Evolutionary conservation across 305 asterid genomes (phyloP), one percentile per base, ranked within the genome.

Genomic region (Euphrasia arctica): DNA sequence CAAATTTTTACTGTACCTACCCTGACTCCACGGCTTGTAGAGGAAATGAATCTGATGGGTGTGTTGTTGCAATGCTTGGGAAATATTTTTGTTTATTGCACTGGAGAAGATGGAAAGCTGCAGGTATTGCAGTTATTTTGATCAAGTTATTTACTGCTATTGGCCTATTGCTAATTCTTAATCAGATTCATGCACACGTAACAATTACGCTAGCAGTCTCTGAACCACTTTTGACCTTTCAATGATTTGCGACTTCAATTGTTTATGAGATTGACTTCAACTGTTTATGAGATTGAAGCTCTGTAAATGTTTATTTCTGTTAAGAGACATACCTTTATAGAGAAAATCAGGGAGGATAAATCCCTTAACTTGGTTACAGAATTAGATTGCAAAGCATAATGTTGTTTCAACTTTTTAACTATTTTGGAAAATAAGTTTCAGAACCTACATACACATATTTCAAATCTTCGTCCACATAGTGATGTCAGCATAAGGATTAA

Each of bases 1-100:
- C 99, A 94, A 82, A 90, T 90, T 70, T 72, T 85, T 68, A 85
- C 99, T 1, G 99, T 94, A 60, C 95, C 96, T 34, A 85, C 95
- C 54, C 82, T 94, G 57, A 77, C 93, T 36, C 95, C 99, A 54
- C 91, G 90, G 32, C 99, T 93, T 61, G 96, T 93, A 55, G 87
- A 85, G 85, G 97, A 88, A 78, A 82, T 85, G 89, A 79, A 90
- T 82, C 83, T 94, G 70, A 77, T 94, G 76, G 88, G 84, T 55
- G 79, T 83, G 82, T 77, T 94, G 73, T 78, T 94, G 78, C 93
- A 85, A 58, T 90, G 91, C 76, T 72, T 90, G 66, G 91, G 75
- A 72, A 83, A 71, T 70, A 82, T 94, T 64, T 77, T 90, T 54
- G 55, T 22, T 58, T 78, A 83, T 62, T 88, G 94, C 49, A 64